Evolutionary conservation across 495 filamentous ascomycete species (phyloP).

Genomic region (Annulohypoxylon bovei): DNA sequence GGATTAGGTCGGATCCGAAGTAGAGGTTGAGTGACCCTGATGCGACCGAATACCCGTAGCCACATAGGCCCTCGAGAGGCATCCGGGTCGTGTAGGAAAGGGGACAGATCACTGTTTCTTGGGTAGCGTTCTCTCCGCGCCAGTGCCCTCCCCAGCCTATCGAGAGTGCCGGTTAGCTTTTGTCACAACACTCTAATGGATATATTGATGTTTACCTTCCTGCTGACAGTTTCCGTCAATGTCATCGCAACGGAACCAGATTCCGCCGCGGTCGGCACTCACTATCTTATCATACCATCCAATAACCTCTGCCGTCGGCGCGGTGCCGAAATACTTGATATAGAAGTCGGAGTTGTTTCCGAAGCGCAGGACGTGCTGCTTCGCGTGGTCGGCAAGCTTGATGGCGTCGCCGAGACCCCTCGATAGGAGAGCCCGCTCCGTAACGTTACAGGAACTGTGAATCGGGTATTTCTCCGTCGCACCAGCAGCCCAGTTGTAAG

Average conservation of each 20-base stretch:
- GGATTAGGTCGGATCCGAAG: conserved; percentile 66
- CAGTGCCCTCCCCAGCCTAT: conserved; percentile 68
- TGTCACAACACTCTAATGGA: not conserved
- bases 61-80: conserved; percentile 63
- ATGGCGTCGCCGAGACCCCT: conserved; percentile 60
- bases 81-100: conserved; percentile 61
- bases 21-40: conserved; percentile 58
- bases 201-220: conserved; percentile 46
- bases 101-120: conserved; percentile 70
- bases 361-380: conserved; percentile 58
- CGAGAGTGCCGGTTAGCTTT: conserved; percentile 12
- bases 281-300: conserved; percentile 64
- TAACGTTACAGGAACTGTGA: conserved; percentile 66
- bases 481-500: conserved; percentile 31
- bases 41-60: conserved; percentile 62
- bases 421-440: conserved; percentile 58
- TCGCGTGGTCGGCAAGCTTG: conserved; percentile 59
- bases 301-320: conserved; percentile 58
- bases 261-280: conserved; percentile 55
- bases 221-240: conserved; percentile 65
- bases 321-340: conserved; percentile 66
- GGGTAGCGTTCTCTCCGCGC: conserved; percentile 65
- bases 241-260: conserved; percentile 68
- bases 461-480: conserved; percentile 52
- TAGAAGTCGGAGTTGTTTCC: conserved; percentile 62